Evolutionary conservation across 106 monocot species (phyloP).

Genomic region (Dendrobium catenatum): DNA sequence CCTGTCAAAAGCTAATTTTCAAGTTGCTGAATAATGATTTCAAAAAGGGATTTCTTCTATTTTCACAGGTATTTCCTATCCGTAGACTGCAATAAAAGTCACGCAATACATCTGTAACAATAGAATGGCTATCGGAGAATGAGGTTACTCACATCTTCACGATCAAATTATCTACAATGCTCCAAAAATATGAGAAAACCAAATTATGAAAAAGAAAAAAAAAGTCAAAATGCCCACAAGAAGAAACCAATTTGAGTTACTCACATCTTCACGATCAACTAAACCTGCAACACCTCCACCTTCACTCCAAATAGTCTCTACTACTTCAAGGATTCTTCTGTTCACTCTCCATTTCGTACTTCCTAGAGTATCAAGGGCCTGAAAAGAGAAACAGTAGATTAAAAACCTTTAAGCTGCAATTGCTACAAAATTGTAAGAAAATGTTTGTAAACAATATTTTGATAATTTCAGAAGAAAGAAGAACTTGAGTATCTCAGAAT

Average conservation of each 20-base stretch:
- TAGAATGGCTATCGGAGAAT: neutral
- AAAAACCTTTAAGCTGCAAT: neutral
- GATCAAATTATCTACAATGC: too few species aligned
- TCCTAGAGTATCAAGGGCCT: constrained; percentile 88
- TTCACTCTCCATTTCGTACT: constrained; percentile 92
- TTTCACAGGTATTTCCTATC: too few species aligned
- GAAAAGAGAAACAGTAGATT: constrained; percentile 3
- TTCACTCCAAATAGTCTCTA: constrained; percentile 65
- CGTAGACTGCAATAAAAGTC: neutral
- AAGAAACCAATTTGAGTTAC: constrained; percentile 12
- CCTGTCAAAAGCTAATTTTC: too few species aligned
- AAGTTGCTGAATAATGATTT: too few species aligned
- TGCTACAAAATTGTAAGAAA: constrained; percentile 2
- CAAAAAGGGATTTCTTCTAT: too few species aligned
- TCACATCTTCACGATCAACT: constrained; percentile 66
- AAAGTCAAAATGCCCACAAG: neutral
- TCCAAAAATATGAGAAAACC: neutral
- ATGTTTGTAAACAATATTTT: neutral
- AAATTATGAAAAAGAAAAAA: neutral
- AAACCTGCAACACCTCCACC: constrained; percentile 77
- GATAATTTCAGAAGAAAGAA: neutral
- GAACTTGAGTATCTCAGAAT: neutral
- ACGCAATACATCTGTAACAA: neutral
- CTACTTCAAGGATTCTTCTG: constrained; percentile 60
- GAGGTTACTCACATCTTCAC: neutral